phyloP scores from a whole-genome alignment of 164 flowering plant genomes.

The Buxus sempervirens region DNA sequence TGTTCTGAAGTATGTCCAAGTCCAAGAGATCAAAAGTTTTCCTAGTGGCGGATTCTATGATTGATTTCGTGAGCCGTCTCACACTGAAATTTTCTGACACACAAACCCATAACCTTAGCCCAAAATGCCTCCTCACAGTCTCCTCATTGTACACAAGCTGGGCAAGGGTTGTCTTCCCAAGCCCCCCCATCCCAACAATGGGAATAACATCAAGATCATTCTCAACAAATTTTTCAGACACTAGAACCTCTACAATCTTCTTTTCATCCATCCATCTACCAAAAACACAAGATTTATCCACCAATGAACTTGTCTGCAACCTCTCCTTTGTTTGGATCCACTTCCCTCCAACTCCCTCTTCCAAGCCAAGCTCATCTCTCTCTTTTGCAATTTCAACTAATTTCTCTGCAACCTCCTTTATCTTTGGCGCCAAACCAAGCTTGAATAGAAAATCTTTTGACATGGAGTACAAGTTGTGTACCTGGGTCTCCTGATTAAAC shows the following conservation, averaged over 20 bases:
- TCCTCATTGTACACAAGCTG: slow-evolving; percentile 10
- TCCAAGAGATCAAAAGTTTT: not conserved
- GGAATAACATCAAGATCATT: slow-evolving; percentile 14
- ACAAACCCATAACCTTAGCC: slow-evolving; percentile 12
- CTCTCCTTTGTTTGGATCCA: not conserved
- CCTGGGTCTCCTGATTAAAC: not conserved
- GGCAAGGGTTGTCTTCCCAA: slow-evolving; percentile 32
- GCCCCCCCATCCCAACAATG: slow-evolving; percentile 24
- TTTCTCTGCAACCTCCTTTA: slow-evolving; percentile 8
- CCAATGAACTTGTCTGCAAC: slow-evolving; percentile 4
- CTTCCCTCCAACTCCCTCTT: not conserved
- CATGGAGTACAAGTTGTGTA: not conserved
- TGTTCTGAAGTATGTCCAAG: not conserved
- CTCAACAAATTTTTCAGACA: not conserved
- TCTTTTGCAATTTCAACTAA: slow-evolving; percentile 11
- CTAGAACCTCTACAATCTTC: slow-evolving; percentile 4
- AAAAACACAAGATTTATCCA: slow-evolving; percentile 13
- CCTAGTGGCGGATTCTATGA: not conserved
- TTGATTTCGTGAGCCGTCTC: not conserved
- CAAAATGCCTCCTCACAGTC: slow-evolving; percentile 5
- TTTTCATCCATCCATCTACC: slow-evolving; percentile 21
- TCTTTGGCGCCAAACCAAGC: not conserved
- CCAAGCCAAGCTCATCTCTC: not conserved
- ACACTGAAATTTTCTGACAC: slow-evolving; percentile 14
- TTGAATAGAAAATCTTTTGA: not conserved